These are phyloP conservation scores for Penicillium ochrochloron DNA, from an alignment of 495 filamentous ascomycete species.

Conservation along the genomic window DNA sequence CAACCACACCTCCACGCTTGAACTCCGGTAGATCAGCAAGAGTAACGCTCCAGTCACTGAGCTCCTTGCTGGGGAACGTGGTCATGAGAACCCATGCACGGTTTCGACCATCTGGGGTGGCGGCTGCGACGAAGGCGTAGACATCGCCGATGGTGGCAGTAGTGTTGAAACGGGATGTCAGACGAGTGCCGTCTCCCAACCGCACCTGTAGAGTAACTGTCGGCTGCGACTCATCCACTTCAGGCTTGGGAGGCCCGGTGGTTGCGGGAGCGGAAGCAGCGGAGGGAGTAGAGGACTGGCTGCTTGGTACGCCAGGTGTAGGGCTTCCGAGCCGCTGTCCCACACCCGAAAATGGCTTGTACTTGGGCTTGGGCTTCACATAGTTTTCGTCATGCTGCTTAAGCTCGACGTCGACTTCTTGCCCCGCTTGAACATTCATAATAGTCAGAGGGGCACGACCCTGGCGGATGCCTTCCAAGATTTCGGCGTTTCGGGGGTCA, in stretches of 20 bases:
- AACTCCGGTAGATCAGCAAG: conserved; percentile 83
- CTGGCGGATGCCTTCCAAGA: conserved; percentile 80
- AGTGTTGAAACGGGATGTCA: conserved; percentile 89
- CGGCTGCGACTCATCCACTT: conserved; percentile 78
- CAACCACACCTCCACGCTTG: conserved; percentile 79
- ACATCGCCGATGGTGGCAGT: conserved; percentile 89
- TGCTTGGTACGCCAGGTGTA: conserved; percentile 64
- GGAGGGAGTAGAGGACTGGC: conserved; percentile 44
- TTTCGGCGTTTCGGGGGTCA: conserved; percentile 81
- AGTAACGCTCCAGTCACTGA: conserved; percentile 69
- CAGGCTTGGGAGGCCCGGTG: conserved; percentile 47
- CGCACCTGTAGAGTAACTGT: conserved; percentile 82
- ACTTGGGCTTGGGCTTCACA: conserved; percentile 77
- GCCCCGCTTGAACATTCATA: conserved; percentile 82
- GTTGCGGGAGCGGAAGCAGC: conserved; percentile 37
- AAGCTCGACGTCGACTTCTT: conserved; percentile 89
- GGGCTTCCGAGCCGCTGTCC: conserved; percentile 92
- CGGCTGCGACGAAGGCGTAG: conserved; percentile 78
- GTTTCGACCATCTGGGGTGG: conserved; percentile 60
- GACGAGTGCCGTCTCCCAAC: conserved; percentile 84
- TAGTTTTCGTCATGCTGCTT: conserved; percentile 88
- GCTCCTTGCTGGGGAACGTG: conserved; percentile 94
- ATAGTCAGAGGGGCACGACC: conserved; percentile 87
- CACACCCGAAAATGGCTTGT: conserved; percentile 81
- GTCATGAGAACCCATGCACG: conserved; percentile 86